A percentile compares a stretch with the other conserved stretches of the same genome.
These are phyloP conservation scores for Ochetophila trinervis DNA, from an alignment of 306 rosid genomes.

Conservation along the genomic window DNA sequence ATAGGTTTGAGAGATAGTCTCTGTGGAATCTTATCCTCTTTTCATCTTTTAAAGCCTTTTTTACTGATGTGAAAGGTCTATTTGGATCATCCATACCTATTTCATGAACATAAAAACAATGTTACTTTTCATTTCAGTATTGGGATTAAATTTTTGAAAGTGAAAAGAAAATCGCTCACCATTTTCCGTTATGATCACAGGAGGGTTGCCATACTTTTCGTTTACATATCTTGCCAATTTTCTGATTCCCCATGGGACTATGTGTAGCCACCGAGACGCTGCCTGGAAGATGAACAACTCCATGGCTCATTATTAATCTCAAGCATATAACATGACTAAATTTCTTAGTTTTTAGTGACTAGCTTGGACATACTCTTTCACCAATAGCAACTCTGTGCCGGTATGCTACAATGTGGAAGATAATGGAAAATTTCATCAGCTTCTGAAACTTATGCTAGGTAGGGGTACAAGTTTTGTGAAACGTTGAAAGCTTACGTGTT, in stretches of 20 bases:
- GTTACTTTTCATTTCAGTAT: neutral
- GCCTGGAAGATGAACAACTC: slow-evolving; percentile 47
- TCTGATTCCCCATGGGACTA: slow-evolving; percentile 93
- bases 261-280: slow-evolving; percentile 77
- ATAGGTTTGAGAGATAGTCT: slow-evolving; percentile 86
- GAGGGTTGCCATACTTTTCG: slow-evolving; percentile 59
- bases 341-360: slow-evolving; percentile 12
- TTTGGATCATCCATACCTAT: slow-evolving; percentile 91
- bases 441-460: neutral
- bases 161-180: slow-evolving; percentile 43
- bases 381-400: slow-evolving; percentile 67
- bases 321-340: slow-evolving; percentile 15
- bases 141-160: slow-evolving; percentile 2
- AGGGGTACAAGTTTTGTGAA: neutral
- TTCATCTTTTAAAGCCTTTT: slow-evolving; percentile 60
- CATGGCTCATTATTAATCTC: slow-evolving; percentile 5
- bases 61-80: slow-evolving; percentile 38
- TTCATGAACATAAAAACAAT: slow-evolving; percentile 17
- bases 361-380: slow-evolving; percentile 59
- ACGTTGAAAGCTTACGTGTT: slow-evolving; percentile 52
- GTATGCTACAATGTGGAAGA: slow-evolving; percentile 47
- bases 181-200: slow-evolving; percentile 76
- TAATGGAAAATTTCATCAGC: neutral
- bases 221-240: slow-evolving; percentile 64
- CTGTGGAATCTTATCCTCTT: slow-evolving; percentile 73